These are phyloP conservation scores for Adansonia grandidieri DNA, from an alignment of 441 rosid species.

Conservation along the genomic window DNA sequence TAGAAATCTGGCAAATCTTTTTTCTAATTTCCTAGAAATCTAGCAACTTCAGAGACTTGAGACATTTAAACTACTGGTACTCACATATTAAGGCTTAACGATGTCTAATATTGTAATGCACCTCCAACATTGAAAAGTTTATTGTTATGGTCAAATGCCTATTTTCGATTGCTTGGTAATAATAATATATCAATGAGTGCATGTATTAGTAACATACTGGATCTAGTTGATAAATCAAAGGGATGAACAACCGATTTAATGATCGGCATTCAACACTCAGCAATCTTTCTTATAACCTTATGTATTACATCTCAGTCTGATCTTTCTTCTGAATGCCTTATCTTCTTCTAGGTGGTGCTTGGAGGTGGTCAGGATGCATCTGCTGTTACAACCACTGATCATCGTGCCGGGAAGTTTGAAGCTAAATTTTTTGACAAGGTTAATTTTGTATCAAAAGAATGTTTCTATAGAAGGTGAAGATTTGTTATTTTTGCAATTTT, in stretches of 20 bases:
- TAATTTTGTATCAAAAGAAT: conserved; percentile 18
- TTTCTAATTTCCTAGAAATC: neutral
- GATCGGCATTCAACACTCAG: no score
- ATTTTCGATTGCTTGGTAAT: neutral
- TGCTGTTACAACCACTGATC: conserved; percentile 91
- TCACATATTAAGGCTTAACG: neutral
- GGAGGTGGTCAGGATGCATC: conserved; percentile 99
- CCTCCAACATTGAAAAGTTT: neutral
- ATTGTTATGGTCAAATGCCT: neutral
- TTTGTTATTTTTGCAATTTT: neutral
- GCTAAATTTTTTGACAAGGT: conserved; percentile 90
- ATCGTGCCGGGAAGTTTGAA: conserved; percentile 93
- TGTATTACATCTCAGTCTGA: neutral
- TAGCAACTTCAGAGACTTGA: no score
- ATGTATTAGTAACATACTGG: neutral
- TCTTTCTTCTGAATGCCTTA: neutral
- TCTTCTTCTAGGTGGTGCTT: conserved; percentile 67
- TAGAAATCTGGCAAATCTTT: neutral
- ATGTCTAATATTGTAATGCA: neutral
- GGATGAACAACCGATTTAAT: neutral
- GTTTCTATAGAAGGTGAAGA: neutral
- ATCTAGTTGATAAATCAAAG: neutral
- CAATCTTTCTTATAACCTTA: neutral
- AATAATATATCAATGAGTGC: neutral
- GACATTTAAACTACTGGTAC: no score